phyloP scores from a whole-genome alignment of 805 yeast genomes.

The Candida nitratophila region DNA sequence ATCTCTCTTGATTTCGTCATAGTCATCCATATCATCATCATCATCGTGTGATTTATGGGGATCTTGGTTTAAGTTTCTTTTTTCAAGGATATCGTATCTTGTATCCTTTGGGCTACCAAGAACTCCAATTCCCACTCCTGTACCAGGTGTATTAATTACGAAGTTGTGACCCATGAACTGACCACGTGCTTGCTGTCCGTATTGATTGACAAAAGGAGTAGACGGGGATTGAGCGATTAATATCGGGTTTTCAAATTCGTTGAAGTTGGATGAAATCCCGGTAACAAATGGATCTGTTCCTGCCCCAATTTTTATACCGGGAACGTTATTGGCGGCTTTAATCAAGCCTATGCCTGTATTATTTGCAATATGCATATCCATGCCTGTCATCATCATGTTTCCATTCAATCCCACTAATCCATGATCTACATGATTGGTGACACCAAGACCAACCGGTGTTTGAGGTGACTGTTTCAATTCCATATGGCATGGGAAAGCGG shows the following conservation, averaged over 20 bases:
- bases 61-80: neutral
- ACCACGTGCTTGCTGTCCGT: neutral
- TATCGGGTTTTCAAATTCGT: slow-evolving; percentile 17
- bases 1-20: neutral
- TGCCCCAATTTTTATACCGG: slow-evolving; percentile 18
- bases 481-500: neutral
- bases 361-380: neutral
- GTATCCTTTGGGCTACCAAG: neutral
- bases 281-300: slow-evolving; percentile 24
- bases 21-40: neutral
- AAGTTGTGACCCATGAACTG: neutral
- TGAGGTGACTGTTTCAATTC: too few species aligned
- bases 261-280: slow-evolving; percentile 16
- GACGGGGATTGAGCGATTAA: neutral
- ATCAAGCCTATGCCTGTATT: neutral
- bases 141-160: neutral
- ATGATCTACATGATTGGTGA: neutral
- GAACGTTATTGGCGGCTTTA: neutral
- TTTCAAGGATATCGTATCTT: neutral
- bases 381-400: neutral
- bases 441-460: neutral
- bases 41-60: too few species aligned
- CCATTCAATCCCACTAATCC: neutral
- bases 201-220: neutral
- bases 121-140: slow-evolving; percentile 4